phyloP scores from a whole-genome alignment of 1,284 basidiomycete species.

The Polyporus tsugae region DNA sequence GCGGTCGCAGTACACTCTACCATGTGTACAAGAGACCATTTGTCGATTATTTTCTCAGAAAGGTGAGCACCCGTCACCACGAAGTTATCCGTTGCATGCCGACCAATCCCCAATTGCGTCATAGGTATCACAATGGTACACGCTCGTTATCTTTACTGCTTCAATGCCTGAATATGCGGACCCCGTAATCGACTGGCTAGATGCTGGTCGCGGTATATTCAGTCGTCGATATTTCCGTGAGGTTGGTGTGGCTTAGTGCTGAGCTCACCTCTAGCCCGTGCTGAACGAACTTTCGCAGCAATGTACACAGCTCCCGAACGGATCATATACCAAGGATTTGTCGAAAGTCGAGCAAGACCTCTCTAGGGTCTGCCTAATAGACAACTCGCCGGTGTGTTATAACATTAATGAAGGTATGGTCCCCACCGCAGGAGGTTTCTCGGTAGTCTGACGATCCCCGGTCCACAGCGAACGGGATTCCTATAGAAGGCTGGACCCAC shows the following conservation, averaged over 20 bases:
- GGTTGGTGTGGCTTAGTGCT: slow-evolving; percentile 52
- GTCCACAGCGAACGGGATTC: slow-evolving; percentile 88
- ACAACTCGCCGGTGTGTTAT: slow-evolving; percentile 97
- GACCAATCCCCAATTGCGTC: slow-evolving; percentile 5
- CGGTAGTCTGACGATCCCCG: slow-evolving; percentile 12
- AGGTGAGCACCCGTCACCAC: slow-evolving; percentile 61
- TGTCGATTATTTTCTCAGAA: slow-evolving; percentile 95
- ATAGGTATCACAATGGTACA: slow-evolving; percentile 98
- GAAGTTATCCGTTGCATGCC: background rate
- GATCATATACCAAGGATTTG: slow-evolving; percentile 95
- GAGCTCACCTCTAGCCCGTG: slow-evolving; percentile 13
- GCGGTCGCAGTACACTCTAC: slow-evolving; percentile 90
- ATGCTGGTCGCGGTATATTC: slow-evolving; percentile 92
- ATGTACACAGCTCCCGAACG: slow-evolving; percentile 91
- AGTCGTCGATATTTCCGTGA: slow-evolving; percentile 92
- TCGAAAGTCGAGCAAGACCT: slow-evolving; percentile 90
- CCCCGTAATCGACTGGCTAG: slow-evolving; percentile 99
- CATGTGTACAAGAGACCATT: slow-evolving; percentile 99
- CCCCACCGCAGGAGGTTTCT: background rate
- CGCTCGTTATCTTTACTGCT: slow-evolving; percentile 97
- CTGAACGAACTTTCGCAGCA: slow-evolving; percentile 59
- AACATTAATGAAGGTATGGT: slow-evolving; percentile 88
- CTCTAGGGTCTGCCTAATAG: slow-evolving; percentile 90
- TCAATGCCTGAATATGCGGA: slow-evolving; percentile 99
- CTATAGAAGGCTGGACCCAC: slow-evolving; percentile 98